Evolutionary conservation across 116 monocot genomes (phyloP).

Genomic region (Papilionanthe hybrid): DNA sequence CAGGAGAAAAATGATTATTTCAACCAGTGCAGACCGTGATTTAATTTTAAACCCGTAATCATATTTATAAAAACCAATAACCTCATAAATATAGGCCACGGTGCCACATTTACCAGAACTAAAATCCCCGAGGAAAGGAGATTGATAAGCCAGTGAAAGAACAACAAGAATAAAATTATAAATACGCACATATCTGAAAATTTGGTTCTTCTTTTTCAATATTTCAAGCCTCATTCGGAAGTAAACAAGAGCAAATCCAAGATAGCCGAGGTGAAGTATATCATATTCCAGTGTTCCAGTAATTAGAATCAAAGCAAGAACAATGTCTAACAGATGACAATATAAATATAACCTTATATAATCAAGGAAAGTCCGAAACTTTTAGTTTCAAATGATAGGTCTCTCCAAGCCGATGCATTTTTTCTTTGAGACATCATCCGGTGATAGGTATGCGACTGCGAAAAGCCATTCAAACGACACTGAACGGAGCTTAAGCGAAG

Average conservation of each 20-base stretch:
- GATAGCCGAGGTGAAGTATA: slow-evolving; percentile 91
- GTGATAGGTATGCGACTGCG: slow-evolving; percentile 55
- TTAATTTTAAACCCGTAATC: slow-evolving; percentile 97
- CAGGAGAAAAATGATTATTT: slow-evolving; percentile 86
- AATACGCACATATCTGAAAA: slow-evolving; percentile 83
- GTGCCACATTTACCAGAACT: slow-evolving; percentile 47
- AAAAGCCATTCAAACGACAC: slow-evolving; percentile 65
- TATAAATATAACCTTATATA: slow-evolving; percentile 76
- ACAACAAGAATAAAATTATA: slow-evolving; percentile 91
- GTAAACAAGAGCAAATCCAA: slow-evolving; percentile 92
- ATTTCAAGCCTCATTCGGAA: slow-evolving; percentile 91
- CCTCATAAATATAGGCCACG: slow-evolving; percentile 78
- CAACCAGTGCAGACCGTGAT: slow-evolving; percentile 89
- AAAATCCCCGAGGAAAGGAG: slow-evolving; percentile 78
- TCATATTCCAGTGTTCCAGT: slow-evolving; percentile 98
- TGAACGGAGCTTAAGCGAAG: slow-evolving; percentile 85
- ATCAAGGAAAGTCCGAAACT: slow-evolving; percentile 91
- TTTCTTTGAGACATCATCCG: slow-evolving; percentile 76
- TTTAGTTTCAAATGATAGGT: slow-evolving; percentile 97
- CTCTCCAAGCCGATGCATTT: slow-evolving; percentile 77
- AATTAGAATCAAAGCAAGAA: slow-evolving; percentile 79
- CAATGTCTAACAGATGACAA: slow-evolving; percentile 94
- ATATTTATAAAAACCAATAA: slow-evolving; percentile 96
- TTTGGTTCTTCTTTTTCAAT: slow-evolving; percentile 87
- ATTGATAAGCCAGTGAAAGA: slow-evolving; percentile 95